Evolutionary conservation across 2,329 filamentous ascomycete genomes (phyloP), one percentile per base, ranked within the genome.

Genomic region (Aureobasidium namibiae): DNA sequence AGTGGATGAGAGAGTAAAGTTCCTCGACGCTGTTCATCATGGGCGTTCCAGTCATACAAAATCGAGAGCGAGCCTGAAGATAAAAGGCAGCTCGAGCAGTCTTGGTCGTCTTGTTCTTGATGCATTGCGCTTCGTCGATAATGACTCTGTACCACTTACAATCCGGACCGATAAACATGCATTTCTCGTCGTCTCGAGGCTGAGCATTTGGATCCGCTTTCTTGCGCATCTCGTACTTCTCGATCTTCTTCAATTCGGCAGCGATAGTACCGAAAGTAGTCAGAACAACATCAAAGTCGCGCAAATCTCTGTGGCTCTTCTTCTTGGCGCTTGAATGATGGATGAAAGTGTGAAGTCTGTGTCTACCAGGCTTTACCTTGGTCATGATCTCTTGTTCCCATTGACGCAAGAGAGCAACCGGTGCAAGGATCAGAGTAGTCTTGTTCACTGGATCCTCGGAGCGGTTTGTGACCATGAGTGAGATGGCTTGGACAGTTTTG

Each of bases 11-110:
- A 0, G 90, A 88, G 67, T 83, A 91, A 3, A 95, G 77, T 66
- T 96, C 92, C 24, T 82, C 77, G 2, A 92, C 83, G 13, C 80
- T 84, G 66, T 96, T 96, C 87, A 94, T 94, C 87, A 92, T 91
- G 0, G 89, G 89, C 0, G 89, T 94, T 26, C 89, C 89, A 3
- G 86, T 90, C 70, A 92, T 81, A 67, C 87, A 90, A 75, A 89
- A 85, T 49, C 89, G 80, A 67, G 88, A 82, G 36, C 75, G 76
- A 14, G 87, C 76, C 61, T 80, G 74, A 16, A 94, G 71, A 11
- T 74, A 70, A 64, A 77, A 82, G 31, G 82, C 82, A 4, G 83
- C 88, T 63, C 79, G 78, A 1, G 87, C 81, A 5, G 79, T 74
- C 62, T 83, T 81, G 0, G 87, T 86, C 41, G 75, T 78, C 60